phyloP scores from a whole-genome alignment of 2,329 filamentous ascomycete genomes.

The Bertia moriformis region DNA sequence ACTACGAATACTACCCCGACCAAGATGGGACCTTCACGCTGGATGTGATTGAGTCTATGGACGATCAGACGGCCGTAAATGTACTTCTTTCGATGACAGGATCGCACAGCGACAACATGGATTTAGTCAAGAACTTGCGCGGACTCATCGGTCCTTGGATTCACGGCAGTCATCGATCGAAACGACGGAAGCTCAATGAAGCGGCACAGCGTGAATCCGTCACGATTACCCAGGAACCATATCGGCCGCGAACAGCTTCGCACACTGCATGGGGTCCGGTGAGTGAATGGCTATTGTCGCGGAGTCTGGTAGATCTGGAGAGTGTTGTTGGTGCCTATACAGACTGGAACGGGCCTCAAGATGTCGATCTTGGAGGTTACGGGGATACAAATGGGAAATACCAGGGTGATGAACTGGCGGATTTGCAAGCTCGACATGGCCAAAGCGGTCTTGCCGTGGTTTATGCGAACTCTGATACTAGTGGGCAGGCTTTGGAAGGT shows the following conservation, averaged over 20 bases:
- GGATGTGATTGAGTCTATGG: slow-evolving; percentile 32
- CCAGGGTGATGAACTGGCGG: slow-evolving; percentile 22
- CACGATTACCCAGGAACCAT: slow-evolving; percentile 8
- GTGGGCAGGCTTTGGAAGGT: slow-evolving; percentile 23
- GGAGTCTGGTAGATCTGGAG: slow-evolving; percentile 31
- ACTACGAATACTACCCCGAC: slow-evolving; percentile 48
- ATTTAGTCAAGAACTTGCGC: slow-evolving; percentile 35
- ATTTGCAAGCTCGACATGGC: slow-evolving; percentile 29
- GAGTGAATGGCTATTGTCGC: slow-evolving; percentile 41
- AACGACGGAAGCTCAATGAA: slow-evolving; percentile 31
- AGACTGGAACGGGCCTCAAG: slow-evolving; percentile 43
- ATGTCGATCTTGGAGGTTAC: slow-evolving; percentile 42
- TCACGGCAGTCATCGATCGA: slow-evolving; percentile 36
- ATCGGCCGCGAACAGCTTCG: slow-evolving; percentile 8
- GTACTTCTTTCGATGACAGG: slow-evolving; percentile 29
- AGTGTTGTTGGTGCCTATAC: slow-evolving; percentile 31
- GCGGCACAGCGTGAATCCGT: slow-evolving; percentile 11
- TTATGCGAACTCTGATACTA: slow-evolving; percentile 33
- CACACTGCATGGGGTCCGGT: slow-evolving; percentile 37
- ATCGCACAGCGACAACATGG: slow-evolving; percentile 15
- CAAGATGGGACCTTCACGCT: slow-evolving; percentile 25
- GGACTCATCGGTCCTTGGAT: slow-evolving; percentile 49
- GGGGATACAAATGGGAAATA: slow-evolving; percentile 22
- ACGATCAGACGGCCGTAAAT: slow-evolving; percentile 33
- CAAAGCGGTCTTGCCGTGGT: slow-evolving; percentile 44